Conservation (phyloP, 1,139 yeast genomes). For the Kluyveromyces sp. region DNA sequence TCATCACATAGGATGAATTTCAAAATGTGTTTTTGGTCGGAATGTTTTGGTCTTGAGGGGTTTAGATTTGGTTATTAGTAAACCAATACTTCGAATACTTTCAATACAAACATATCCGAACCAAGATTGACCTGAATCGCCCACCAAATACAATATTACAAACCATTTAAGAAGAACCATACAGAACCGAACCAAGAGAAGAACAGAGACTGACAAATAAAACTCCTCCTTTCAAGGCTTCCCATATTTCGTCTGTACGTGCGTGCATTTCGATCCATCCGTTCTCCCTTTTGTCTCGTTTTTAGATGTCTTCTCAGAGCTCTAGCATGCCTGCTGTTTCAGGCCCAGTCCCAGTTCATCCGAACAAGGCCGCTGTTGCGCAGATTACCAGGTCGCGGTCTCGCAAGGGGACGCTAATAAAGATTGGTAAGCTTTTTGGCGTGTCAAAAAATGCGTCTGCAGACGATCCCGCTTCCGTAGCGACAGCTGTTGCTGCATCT, state of each 20-base stretch:
- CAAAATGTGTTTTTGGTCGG: neutral
- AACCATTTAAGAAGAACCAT: too few relatives aligned
- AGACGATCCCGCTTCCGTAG: neutral
- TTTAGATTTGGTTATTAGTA: too few relatives aligned
- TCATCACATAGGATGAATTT: neutral
- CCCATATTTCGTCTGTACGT: neutral
- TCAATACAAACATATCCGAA: neutral
- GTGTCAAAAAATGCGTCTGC: constrained; percentile 3
- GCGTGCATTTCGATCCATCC: neutral
- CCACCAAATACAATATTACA: too few relatives aligned
- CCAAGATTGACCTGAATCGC: neutral
- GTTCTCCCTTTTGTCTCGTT: neutral
- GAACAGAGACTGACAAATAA: neutral
- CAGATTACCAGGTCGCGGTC: constrained; percentile 1
- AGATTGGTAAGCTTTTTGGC: constrained; percentile 15
- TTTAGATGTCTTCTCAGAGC: neutral
- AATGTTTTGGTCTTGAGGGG: too few relatives aligned
- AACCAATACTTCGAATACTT: too few relatives aligned
- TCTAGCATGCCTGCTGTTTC: neutral
- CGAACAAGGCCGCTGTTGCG: neutral
- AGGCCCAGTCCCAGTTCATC: neutral
- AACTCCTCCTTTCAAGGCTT: neutral
- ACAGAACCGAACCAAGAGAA: too few relatives aligned
- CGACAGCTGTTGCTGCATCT: neutral
- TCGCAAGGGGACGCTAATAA: constrained; percentile 11